Base-by-base conservation (phyloP, 2,329 filamentous ascomycete species). In the Calonectria leucothoes region DNA sequence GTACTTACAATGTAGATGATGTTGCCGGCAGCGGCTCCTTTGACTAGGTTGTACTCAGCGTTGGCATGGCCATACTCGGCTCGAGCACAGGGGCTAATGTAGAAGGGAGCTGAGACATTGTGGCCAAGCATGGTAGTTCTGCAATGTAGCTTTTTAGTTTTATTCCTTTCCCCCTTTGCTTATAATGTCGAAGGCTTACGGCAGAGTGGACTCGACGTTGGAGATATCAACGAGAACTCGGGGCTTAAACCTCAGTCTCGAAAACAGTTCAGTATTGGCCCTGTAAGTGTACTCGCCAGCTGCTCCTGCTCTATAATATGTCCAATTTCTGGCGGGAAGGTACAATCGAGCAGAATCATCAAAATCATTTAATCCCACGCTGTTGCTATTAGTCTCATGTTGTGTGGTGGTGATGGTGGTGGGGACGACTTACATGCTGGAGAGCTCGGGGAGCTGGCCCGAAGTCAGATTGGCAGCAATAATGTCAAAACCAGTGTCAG, bases 271-370 rank as follows among this genome's bases (percentile, higher is more conserved):
- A 7, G 91, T 84, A 81, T 91, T 91, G 81, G 90, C 90, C 63
- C 89, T 85, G 82, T 90, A 90, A 1, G 85, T 86, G 86, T 87
- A 91, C 82, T 91, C 89, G 72, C 88, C 89, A 4, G 85, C 88
- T 5, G 88, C 89, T 25, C 88, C 89, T 75, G 89, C 89, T 72
- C 88, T 87, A 82, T 91, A 91, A 81, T 90, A 91, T n/a, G 88
- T 89, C 81, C 88, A 91, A 77, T 88, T 86, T 27, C 82, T 78
- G 15, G 76, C 73, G 70, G 88, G 86, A 77, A 91, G 84, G 76
- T 86, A 86, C 66, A 86, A 85, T 69, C 88, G 83, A 27, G 89
- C 89, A 4, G 87, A 87, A 81, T 84, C 89, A 49, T 91, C 87
- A 76, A 90, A 91, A 82, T 91, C 89, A 1, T 86, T 88, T 8